These are phyloP conservation scores for Candida oleophila DNA, from an alignment of 805 yeast species.

Conservation along the genomic window DNA sequence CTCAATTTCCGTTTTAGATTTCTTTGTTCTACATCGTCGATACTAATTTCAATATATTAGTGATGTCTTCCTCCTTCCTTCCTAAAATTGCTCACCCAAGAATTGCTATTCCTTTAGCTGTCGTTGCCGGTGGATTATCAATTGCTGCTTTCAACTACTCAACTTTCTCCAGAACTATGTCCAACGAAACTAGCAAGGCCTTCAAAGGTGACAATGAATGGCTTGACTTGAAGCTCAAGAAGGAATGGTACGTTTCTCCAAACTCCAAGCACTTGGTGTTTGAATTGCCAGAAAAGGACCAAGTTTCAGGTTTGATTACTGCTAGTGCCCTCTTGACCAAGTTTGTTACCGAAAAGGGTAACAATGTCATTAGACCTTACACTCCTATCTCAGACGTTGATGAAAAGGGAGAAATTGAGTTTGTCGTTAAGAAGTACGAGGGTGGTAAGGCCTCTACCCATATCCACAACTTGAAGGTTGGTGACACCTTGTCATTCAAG, in stretches of 20 bases:
- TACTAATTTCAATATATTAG: slow-evolving; percentile 9
- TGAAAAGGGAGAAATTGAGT: slow-evolving; percentile 70
- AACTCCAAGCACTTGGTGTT: slow-evolving; percentile 72
- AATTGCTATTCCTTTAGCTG: slow-evolving; percentile 29
- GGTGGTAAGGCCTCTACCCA: slow-evolving; percentile 83
- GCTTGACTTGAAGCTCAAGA: slow-evolving; percentile 64
- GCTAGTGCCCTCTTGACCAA: slow-evolving; percentile 84
- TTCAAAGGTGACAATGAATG: slow-evolving; percentile 67
- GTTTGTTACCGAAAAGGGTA: slow-evolving; percentile 79
- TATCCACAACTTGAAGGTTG: slow-evolving; percentile 63
- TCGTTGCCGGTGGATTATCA: slow-evolving; percentile 34
- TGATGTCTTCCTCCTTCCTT: slow-evolving; percentile 23
- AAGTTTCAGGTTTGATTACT: slow-evolving; percentile 70
- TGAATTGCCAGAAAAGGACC: slow-evolving; percentile 63
- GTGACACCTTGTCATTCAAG: slow-evolving; percentile 85
- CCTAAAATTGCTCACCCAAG: slow-evolving; percentile 25
- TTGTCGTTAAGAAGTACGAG: slow-evolving; percentile 82
- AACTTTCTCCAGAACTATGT: slow-evolving; percentile 17
- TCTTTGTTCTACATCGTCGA: too few species aligned
- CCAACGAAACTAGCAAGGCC: slow-evolving; percentile 42
- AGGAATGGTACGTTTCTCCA: slow-evolving; percentile 48
- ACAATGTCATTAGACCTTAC: slow-evolving; percentile 81
- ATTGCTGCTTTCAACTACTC: slow-evolving; percentile 26
- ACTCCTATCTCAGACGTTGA: slow-evolving; percentile 81
- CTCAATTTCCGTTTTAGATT: too few species aligned